Evolutionary conservation across 352 stramenopile genomes (phyloP).

Genomic region (Halophytophthora batemanensis): DNA sequence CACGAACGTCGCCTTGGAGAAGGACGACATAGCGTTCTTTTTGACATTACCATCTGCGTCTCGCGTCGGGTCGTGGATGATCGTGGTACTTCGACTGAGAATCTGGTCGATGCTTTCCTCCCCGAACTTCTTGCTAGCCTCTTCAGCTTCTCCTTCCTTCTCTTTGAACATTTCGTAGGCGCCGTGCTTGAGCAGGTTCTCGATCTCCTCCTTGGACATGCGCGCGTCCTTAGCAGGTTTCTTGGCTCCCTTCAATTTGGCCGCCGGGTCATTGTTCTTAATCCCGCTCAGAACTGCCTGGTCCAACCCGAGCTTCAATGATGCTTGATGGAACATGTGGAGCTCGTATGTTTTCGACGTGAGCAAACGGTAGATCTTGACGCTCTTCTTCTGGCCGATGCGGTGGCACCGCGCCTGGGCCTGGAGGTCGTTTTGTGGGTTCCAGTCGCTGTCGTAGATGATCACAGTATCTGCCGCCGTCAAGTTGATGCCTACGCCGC

Average conservation of each 20-base stretch:
- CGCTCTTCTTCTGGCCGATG: conserved; percentile 92
- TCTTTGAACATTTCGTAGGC: conserved; percentile 95
- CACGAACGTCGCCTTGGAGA: conserved; percentile 93
- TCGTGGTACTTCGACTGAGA: conserved; percentile 88
- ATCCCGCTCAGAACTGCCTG: conserved; percentile 90
- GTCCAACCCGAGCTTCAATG: conserved; percentile 90
- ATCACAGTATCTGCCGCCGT: conserved; percentile 87
- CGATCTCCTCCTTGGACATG: conserved; percentile 91
- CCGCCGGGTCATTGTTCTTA: conserved; percentile 54
- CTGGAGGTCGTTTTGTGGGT: conserved; percentile 95
- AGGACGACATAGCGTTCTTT: conserved; percentile 85
- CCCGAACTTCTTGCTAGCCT: conserved; percentile 94
- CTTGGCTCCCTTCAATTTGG: conserved; percentile 36
- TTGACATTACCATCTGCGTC: conserved; percentile 42
- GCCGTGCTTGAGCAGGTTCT: conserved; percentile 91
- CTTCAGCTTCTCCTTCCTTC: conserved; percentile 87
- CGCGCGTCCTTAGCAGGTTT: conserved; percentile 36
- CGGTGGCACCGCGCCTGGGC: conserved; percentile 90
- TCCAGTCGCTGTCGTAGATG: conserved; percentile 99
- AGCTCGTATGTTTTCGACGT: conserved; percentile 92
- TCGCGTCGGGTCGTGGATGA: conserved; percentile 81
- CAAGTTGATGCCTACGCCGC: conserved; percentile 98
- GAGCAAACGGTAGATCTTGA: conserved; percentile 92
- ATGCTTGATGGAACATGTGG: conserved; percentile 93
- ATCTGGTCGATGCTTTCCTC: conserved; percentile 99